These are phyloP conservation scores for Cryphonectria carpinicola DNA, from an alignment of 2,329 filamentous ascomycete species.

Conservation along the genomic window DNA sequence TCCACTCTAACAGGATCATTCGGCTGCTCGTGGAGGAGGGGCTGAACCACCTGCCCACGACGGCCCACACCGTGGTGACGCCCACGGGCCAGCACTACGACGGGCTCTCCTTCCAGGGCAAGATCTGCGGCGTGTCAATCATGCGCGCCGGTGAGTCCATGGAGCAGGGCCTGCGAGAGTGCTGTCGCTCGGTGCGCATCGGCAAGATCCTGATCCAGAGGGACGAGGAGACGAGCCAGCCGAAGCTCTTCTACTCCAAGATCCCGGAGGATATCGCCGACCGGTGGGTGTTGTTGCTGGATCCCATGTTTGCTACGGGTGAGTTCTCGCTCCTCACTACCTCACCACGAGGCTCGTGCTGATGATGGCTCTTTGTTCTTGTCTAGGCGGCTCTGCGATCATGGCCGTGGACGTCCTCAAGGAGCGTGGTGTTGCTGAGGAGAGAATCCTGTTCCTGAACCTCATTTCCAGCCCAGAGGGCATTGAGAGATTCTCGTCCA, in stretches of 20 bases:
- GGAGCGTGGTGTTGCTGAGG: slow-evolving; percentile 87
- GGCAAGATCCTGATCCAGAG: slow-evolving; percentile 98
- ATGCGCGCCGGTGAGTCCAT: slow-evolving; percentile 98
- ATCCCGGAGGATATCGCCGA: slow-evolving; percentile 90
- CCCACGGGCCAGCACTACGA: slow-evolving; percentile 87
- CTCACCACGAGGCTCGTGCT: slow-evolving; percentile 7
- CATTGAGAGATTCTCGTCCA: slow-evolving; percentile 83
- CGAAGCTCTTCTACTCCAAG: slow-evolving; percentile 97
- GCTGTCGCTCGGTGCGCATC: slow-evolving; percentile 95
- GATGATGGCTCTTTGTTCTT: slow-evolving; percentile 11
- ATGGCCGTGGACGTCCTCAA: slow-evolving; percentile 96
- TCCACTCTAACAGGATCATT: slow-evolving; percentile 98
- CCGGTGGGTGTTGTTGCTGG: slow-evolving; percentile 89
- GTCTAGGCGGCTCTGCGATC: slow-evolving; percentile 83
- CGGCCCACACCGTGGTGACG: slow-evolving; percentile 86
- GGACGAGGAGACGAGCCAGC: slow-evolving; percentile 91
- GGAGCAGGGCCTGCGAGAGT: slow-evolving; percentile 95
- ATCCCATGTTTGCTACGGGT: slow-evolving; percentile 99
- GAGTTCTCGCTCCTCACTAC: slow-evolving; percentile 35
- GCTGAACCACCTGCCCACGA: slow-evolving; percentile 91
- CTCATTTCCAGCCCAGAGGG: slow-evolving; percentile 96
- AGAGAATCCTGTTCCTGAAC: slow-evolving; percentile 94
- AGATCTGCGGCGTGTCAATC: slow-evolving; percentile 97
- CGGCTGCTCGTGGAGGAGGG: slow-evolving; percentile 95
- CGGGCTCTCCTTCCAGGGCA: slow-evolving; percentile 93